Evolutionary conservation across 2,329 filamentous ascomycete species (phyloP).

Genomic region (Scleromitrula shiraiana): DNA sequence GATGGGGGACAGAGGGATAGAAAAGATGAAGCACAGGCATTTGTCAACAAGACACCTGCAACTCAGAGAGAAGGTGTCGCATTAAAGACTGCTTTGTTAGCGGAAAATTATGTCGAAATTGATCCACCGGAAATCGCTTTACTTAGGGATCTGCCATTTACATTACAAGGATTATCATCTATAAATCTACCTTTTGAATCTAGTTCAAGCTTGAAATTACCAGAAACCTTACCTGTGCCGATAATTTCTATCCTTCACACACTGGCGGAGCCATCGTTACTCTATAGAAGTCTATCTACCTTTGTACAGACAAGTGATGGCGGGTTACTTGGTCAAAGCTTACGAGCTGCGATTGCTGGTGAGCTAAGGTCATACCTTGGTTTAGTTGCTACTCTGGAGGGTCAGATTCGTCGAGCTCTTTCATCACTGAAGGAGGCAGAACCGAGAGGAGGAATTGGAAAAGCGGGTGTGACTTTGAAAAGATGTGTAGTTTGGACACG

Average conservation of each 20-base stretch:
- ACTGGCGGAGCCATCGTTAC: slow-evolving; percentile 84
- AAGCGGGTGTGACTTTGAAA: slow-evolving; percentile 87
- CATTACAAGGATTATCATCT: slow-evolving; percentile 84
- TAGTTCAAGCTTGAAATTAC: slow-evolving; percentile 64
- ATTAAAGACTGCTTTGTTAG: slow-evolving; percentile 46
- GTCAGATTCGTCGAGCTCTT: slow-evolving; percentile 79
- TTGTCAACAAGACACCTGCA: slow-evolving; percentile 21
- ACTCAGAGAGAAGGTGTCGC: slow-evolving; percentile 23
- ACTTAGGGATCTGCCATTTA: slow-evolving; percentile 80
- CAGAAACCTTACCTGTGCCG: slow-evolving; percentile 70
- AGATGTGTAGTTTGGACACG: slow-evolving; percentile 95
- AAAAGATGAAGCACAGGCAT: slow-evolving; percentile 26
- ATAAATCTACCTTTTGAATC: slow-evolving; percentile 71
- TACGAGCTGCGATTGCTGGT: slow-evolving; percentile 75
- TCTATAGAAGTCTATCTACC: slow-evolving; percentile 71
- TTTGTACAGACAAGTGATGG: slow-evolving; percentile 78
- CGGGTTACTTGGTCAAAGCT: slow-evolving; percentile 83
- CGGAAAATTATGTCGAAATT: slow-evolving; percentile 47
- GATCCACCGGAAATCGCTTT: slow-evolving; percentile 58
- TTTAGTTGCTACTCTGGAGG: slow-evolving; percentile 84
- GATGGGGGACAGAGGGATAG: slow-evolving; percentile 28
- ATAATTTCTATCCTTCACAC: slow-evolving; percentile 82
- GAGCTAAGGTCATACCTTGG: slow-evolving; percentile 87
- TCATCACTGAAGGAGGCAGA: slow-evolving; percentile 61
- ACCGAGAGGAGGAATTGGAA: slow-evolving; percentile 65